Conservation (phyloP, 176 grass and related monocot genomes). For the Triticum timopheevii region DNA sequence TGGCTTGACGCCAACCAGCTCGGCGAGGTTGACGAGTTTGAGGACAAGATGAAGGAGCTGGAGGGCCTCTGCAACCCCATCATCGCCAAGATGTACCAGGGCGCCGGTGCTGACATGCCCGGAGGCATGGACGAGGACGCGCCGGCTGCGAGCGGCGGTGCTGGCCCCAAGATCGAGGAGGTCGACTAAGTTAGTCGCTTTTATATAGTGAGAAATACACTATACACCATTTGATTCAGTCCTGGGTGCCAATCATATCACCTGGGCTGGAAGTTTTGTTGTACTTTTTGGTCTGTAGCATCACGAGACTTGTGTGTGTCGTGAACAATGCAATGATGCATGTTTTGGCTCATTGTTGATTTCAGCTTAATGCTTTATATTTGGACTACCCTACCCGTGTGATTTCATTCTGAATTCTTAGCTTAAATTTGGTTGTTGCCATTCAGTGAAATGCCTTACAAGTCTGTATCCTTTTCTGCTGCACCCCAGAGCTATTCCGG, state of each 20-base stretch:
- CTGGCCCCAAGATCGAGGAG: constrained; percentile 64
- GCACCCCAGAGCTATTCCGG: too few relatives aligned
- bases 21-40: constrained; percentile 38
- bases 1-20: constrained; percentile 59
- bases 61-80: constrained; percentile 59
- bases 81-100: constrained; percentile 68
- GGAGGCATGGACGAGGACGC: constrained; percentile 48
- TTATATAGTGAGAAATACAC: not conserved
- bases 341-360: constrained; percentile 11
- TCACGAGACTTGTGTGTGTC: not conserved
- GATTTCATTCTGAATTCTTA: not conserved
- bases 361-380: not conserved
- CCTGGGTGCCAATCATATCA: constrained; percentile 47
- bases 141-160: constrained; percentile 28
- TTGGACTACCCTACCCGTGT: not conserved
- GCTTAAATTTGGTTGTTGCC: too few relatives aligned
- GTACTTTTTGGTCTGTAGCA: not conserved
- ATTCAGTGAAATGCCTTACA: too few relatives aligned
- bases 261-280: constrained; percentile 4
- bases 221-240: constrained; percentile 17
- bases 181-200: constrained; percentile 45
- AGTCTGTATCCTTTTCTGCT: too few relatives aligned
- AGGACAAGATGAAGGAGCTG: constrained; percentile 56
- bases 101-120: constrained; percentile 32
- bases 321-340: constrained; percentile 14